Conservation (phyloP, 1,139 yeast species). For the Arxiozyma slooffiae region DNA sequence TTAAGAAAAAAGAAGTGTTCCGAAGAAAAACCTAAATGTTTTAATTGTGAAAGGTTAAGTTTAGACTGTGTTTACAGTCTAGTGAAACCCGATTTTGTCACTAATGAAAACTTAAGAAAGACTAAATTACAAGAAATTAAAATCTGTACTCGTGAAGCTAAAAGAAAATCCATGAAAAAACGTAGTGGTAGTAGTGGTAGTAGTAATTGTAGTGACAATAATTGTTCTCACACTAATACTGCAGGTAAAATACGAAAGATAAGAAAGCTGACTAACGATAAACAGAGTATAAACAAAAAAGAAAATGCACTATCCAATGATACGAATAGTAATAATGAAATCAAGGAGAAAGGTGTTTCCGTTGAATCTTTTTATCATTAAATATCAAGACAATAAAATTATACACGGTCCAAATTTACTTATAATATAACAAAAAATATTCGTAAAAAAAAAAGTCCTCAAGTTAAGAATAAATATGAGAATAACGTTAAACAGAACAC, state of each 20-base stretch:
- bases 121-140: constrained; percentile 44
- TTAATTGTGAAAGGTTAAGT: constrained; percentile 44
- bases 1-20: constrained; percentile 57
- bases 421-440: too few relatives aligned
- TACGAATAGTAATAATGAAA: background rate
- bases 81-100: constrained; percentile 49
- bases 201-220: background rate
- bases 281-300: too few relatives aligned
- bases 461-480: background rate
- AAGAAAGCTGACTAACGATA: background rate
- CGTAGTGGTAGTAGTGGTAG: constrained; percentile 8
- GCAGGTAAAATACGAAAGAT: background rate
- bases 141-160: constrained; percentile 29
- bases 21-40: constrained; percentile 49
- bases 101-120: constrained; percentile 33
- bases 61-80: constrained; percentile 41
- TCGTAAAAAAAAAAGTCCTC: background rate
- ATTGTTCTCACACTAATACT: background rate
- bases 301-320: background rate
- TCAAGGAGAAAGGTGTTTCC: background rate
- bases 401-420: background rate
- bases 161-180: constrained; percentile 29
- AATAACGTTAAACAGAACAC: too few relatives aligned
- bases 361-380: background rate
- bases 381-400: too few relatives aligned